A percentile compares a stretch with the other conserved stretches of the same genome.
Evolutionary conservation across 108 stramenopile species (phyloP).

Genomic region (Nitzschia sp.): DNA sequence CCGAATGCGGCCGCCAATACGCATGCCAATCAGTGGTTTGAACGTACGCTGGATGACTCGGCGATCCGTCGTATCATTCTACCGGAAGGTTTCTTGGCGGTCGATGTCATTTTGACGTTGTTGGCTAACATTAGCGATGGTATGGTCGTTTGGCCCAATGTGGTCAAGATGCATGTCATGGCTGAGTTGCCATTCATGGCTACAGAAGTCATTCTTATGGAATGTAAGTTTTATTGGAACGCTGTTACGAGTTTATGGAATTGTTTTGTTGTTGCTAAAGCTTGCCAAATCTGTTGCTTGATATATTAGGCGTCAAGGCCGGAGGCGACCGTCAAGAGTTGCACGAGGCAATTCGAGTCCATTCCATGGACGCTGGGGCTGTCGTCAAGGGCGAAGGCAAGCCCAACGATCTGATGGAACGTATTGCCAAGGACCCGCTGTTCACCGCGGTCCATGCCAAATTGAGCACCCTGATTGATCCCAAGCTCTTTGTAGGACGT

Average conservation of each 20-base stretch:
- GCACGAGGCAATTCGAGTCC: conserved; percentile 97
- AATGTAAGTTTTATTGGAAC: conserved; percentile 77
- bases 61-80: conserved; percentile 95
- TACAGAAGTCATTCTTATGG: conserved; percentile 99
- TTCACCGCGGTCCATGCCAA: conserved; percentile 91
- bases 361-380: conserved; percentile 98
- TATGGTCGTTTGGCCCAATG: conserved; percentile 97
- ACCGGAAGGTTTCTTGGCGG: conserved; percentile 96
- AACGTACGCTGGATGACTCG: conserved; percentile 98
- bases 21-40: conserved; percentile 97
- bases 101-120: conserved; percentile 93
- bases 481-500: conserved; percentile 92
- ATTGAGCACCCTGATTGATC: conserved; percentile 90
- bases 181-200: conserved; percentile 99
- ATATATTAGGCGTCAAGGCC: conserved; percentile 85
- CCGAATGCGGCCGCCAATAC: conserved; percentile 93
- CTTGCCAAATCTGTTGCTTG: conserved; percentile 64
- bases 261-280: conserved; percentile 91
- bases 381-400: conserved; percentile 98
- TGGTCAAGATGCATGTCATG: conserved; percentile 92
- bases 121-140: conserved; percentile 95
- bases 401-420: conserved; percentile 95
- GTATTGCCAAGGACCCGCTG: conserved; percentile 87
- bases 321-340: conserved; percentile 98
- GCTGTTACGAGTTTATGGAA: too few relatives aligned